Evolutionary conservation across 2,329 filamentous ascomycete genomes (phyloP), one percentile per base, ranked within the genome.

Genomic region (Knoxdaviesia proteae): DNA sequence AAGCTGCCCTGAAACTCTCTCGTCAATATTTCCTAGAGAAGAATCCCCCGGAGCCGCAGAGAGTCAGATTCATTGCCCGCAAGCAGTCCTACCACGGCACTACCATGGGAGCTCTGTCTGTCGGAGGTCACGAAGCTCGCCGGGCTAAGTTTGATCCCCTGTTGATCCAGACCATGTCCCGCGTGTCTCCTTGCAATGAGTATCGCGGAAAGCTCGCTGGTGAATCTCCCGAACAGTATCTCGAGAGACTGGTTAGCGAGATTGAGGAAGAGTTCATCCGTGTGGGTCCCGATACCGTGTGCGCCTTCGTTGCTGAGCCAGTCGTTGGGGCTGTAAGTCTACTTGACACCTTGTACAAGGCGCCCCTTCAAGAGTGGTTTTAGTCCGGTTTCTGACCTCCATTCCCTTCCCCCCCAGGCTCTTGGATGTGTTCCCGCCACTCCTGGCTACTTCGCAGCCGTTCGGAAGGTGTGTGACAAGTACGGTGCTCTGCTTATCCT

Each of bases 401-500:
- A 20, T 20, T 20, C 20, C 20, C 20, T 20, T 3, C 20, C 20
- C 20, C 20, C 20, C 20, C 29, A n/a, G 30, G 63, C 65, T 0
- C 53, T 68, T 1, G 73, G 71, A 3, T 69, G 65, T 43, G 64
- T 70, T 0, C 59, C 69, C 0, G 52, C 71, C 0, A 57, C 68
- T 0, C 52, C 55, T 1, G 71, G 70, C 0, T 79, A 78, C 43
- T 64, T 74, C 47, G 52, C 59, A n/a, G 67, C 64, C 6, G 60
- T 74, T 45, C 61, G 65, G 42, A 52, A 54, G 0, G 59, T 79
- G 0, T 77, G 74, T 51, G 60, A 68, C 29, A 64, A 64, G 43
- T 58, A 76, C 44, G 68, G 67, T 2, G 65, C 68, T 0, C 59
- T 77, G 2, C 58, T 76, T 5, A 62, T 72, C n/a, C 47, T 72